A percentile compares a stretch with the other conserved stretches of the same genome.
phyloP scores from a whole-genome alignment of 306 rosid species.

The Gynostemma pentaphyllum region DNA sequence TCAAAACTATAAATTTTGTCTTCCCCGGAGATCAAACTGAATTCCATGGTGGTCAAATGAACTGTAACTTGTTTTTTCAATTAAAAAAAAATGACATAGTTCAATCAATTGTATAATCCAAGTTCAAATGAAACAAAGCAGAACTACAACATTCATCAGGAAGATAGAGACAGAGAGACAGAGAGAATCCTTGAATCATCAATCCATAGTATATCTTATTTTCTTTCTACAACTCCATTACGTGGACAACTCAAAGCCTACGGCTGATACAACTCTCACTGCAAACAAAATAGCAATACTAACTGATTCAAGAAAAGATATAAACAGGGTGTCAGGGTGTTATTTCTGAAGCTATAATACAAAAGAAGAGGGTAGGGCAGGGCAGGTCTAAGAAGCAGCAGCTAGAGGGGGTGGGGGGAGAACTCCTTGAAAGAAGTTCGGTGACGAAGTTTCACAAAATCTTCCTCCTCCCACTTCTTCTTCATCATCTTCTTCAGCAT shows the following conservation, averaged over 20 bases:
- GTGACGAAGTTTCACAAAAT: constrained; percentile 12
- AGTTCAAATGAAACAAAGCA: background rate
- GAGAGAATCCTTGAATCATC: background rate
- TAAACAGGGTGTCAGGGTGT: constrained; percentile 24
- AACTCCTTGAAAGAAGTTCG: constrained; percentile 35
- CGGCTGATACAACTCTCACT: background rate
- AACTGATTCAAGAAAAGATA: background rate
- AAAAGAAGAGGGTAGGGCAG: constrained; percentile 7
- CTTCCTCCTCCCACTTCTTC: constrained; percentile 20
- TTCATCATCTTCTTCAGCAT: constrained; percentile 50
- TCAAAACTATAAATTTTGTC: too few species aligned
- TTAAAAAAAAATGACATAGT: too few species aligned
- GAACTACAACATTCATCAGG: background rate
- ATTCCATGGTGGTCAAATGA: too few species aligned
- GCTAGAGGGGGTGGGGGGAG: constrained; percentile 42
- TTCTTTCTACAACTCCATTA: constrained; percentile 4
- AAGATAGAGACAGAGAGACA: background rate
- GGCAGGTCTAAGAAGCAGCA: constrained; percentile 35
- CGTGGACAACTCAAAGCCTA: background rate
- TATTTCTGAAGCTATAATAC: constrained; percentile 19
- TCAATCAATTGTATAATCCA: background rate
- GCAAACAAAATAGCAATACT: background rate
- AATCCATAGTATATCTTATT: constrained; percentile 5
- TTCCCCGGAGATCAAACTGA: too few species aligned
- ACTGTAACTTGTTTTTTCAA: too few species aligned